A percentile compares a stretch with the other conserved stretches of the same genome.
Conservation (phyloP, 805 yeast species). For the Starmera pachycereana region DNA sequence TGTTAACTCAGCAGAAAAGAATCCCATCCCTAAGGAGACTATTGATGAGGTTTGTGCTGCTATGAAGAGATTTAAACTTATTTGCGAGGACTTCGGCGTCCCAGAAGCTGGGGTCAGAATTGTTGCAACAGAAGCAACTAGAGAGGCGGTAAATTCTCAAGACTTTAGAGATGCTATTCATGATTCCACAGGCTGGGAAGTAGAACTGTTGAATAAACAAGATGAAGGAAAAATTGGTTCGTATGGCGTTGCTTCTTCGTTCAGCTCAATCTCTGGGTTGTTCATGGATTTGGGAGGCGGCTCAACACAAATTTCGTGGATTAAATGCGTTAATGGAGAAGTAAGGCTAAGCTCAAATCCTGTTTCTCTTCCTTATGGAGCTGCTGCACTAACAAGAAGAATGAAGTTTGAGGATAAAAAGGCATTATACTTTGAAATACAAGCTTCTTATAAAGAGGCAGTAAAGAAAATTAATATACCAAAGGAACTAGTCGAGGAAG, state of each 20-base stretch:
- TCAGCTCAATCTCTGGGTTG: constrained; percentile 54
- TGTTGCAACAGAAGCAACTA: constrained; percentile 67
- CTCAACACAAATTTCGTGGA: constrained; percentile 61
- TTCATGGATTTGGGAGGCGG: constrained; percentile 73
- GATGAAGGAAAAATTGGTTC: constrained; percentile 63
- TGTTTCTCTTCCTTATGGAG: constrained; percentile 63
- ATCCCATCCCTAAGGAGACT: constrained; percentile 47
- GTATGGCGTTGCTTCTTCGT: constrained; percentile 67
- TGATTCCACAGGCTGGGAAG: constrained; percentile 58
- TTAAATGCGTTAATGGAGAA: constrained; percentile 44
- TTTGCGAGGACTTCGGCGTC: constrained; percentile 70
- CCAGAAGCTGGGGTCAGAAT: constrained; percentile 48
- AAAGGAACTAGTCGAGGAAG: constrained; percentile 35
- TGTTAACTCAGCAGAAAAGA: constrained; percentile 27
- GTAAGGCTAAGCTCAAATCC: constrained; percentile 46
- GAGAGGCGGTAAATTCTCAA: constrained; percentile 55
- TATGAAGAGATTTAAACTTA: constrained; percentile 54
- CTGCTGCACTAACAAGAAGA: constrained; percentile 54
- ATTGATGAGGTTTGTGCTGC: constrained; percentile 52
- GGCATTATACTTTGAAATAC: constrained; percentile 42
- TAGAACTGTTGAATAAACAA: constrained; percentile 45
- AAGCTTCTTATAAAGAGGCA: constrained; percentile 38
- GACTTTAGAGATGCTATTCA: constrained; percentile 46
- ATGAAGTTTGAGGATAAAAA: constrained; percentile 39
- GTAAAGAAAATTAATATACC: constrained; percentile 44